These are phyloP conservation scores for Rhodotorula graminis DNA, from an alignment of 768 basidiomycete genomes.

Conservation along the genomic window DNA sequence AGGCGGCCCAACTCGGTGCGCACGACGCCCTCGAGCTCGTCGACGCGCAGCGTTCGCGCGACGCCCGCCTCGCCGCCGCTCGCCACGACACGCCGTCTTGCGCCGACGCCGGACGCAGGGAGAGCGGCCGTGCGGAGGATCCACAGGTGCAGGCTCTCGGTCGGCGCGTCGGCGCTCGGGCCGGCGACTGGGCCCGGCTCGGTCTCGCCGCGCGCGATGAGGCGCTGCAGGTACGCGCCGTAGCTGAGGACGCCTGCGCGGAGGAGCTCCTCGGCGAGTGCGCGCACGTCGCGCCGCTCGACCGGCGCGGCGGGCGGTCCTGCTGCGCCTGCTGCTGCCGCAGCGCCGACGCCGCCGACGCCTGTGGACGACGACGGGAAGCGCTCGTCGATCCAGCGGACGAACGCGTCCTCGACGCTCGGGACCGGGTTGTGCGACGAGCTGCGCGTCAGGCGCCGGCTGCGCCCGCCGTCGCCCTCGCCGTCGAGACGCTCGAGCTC, in stretches of 20 bases:
- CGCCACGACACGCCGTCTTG: neutral
- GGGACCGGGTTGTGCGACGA: neutral
- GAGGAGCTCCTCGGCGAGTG: conserved; percentile 28
- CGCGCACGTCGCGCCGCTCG: neutral
- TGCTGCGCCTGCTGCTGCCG: too few species aligned
- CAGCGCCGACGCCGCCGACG: neutral
- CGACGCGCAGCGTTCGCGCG: neutral
- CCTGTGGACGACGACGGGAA: neutral
- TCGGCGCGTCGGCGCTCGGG: too few species aligned
- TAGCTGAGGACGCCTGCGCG: conserved; percentile 23
- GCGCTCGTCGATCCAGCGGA: conserved; percentile 32
- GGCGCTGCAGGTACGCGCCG: conserved; percentile 33
- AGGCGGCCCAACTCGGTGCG: neutral
- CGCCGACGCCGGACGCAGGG: neutral
- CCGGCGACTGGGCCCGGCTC: neutral
- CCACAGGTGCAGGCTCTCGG: conserved; percentile 22
- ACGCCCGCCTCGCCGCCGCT: neutral
- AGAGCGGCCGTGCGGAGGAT: conserved; percentile 14
- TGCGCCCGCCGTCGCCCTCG: neutral
- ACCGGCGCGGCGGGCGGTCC: neutral
- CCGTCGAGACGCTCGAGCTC: conserved; percentile 12
- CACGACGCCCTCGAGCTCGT: neutral
- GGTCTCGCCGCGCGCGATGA: conserved; percentile 40
- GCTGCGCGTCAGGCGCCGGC: neutral
- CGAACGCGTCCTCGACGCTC: conserved; percentile 19